Base-by-base conservation (phyloP, 1,284 basidiomycete species). In the Salmacisia buchloeana region DNA sequence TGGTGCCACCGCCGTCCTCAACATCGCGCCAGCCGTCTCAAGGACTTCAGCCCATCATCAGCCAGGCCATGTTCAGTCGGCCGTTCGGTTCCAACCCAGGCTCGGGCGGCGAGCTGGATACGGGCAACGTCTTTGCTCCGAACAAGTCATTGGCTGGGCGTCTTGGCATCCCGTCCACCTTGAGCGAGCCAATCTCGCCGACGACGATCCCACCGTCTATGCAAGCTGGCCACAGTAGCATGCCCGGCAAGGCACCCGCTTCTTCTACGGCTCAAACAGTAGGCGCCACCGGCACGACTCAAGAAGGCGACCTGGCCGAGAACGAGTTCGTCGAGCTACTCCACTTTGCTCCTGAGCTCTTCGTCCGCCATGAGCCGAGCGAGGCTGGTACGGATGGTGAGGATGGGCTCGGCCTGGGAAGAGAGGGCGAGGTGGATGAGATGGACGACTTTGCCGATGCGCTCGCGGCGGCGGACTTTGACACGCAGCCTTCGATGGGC, bases 151-250 rank as follows among this genome's bases (percentile, higher is more conserved):
- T 54, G 13, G 27, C 25, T 18, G 49, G 25, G 18, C 49, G 49
- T 31, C 27, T 54, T 13, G 49, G 49, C 3, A 27, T 54, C 15
- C 27, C 13, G 2, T 6, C 7, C 23, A 27, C n/a, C 46, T 54
- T 31, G 29, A 13, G 29, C 6, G 49, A 54, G 13, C 49, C 49
- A 9, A 54, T 54, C 27, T 54, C 49, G 23, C 49, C 49, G 10
- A 54, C 49, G 9, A 54, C 49, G 15, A 54, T 54, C 49, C 49
- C 49, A 15, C 27, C 49, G 6, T 43, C 41, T 15, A 43, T 43
- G 41, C 6, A 15, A 3, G n/a, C n/a, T n/a, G n/a, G n/a, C n/a
- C n/a, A n/a, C n/a, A n/a, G n/a, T n/a, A n/a, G n/a, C n/a, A n/a
- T n/a, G n/a, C n/a, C n/a, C n/a, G n/a, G n/a, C n/a, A n/a, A n/a